A percentile compares a stretch with the other conserved stretches of the same genome.
phyloP scores from a whole-genome alignment of 148 eudicot species.

The Arctostaphylos glauca region DNA sequence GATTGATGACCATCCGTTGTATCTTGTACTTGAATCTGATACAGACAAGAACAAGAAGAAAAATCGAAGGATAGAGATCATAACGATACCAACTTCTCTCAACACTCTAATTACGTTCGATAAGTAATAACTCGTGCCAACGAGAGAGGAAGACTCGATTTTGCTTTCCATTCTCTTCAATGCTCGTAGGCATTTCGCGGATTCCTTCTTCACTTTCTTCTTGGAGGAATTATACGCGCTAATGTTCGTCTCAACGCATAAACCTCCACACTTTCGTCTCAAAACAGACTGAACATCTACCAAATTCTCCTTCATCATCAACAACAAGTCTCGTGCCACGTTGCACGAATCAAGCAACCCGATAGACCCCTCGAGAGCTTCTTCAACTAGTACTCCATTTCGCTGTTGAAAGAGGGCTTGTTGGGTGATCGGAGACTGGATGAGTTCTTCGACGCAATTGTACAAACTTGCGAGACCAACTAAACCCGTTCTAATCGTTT shows the following conservation, averaged over 20 bases:
- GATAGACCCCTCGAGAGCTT: conserved; percentile 51
- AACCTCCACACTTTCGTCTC: conserved; percentile 38
- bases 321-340: conserved; percentile 31
- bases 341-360: conserved; percentile 43
- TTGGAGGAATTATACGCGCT: conserved; percentile 20
- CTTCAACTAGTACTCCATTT: conserved; percentile 36
- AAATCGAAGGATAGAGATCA: conserved; percentile 24
- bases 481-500: conserved; percentile 35
- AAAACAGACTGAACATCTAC: conserved; percentile 45
- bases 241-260: conserved; percentile 22
- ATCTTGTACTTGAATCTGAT: neutral
- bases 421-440: conserved; percentile 34
- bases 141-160: neutral
- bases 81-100: conserved; percentile 24
- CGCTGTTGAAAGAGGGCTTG: conserved; percentile 28
- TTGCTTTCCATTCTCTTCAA: conserved; percentile 31
- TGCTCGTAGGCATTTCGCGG: conserved; percentile 21
- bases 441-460: conserved; percentile 39
- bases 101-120: conserved; percentile 17
- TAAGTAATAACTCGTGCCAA: conserved; percentile 8
- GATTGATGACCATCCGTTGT: conserved; percentile 30
- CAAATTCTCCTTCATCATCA: conserved; percentile 36
- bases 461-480: conserved; percentile 50
- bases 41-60: conserved; percentile 21
- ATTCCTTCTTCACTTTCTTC: conserved; percentile 30